phyloP scores from a whole-genome alignment of 1,284 basidiomycete species.

The Sporisorium reilianum region DNA sequence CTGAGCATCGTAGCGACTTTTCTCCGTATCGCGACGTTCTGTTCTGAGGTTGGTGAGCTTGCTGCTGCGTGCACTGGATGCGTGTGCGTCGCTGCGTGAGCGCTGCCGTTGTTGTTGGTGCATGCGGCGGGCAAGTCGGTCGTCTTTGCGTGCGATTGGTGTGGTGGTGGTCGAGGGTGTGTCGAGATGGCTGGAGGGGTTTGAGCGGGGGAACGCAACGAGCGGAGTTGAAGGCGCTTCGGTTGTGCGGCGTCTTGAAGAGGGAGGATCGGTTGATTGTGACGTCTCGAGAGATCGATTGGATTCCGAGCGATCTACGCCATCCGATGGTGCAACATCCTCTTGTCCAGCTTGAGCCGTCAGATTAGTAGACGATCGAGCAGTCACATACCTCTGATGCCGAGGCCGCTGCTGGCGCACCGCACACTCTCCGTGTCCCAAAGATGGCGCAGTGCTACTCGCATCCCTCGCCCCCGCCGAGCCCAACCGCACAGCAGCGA shows the following conservation, averaged over 20 bases:
- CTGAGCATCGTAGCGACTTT: slow-evolving; percentile 26
- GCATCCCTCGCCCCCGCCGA: background rate
- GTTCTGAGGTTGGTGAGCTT: slow-evolving; percentile 3
- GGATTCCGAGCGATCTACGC: too few relatives aligned
- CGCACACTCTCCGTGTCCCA: too few relatives aligned
- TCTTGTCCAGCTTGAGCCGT: background rate
- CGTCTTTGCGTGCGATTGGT: too few relatives aligned
- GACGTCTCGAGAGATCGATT: background rate
- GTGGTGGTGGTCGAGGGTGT: background rate
- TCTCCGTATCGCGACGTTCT: background rate
- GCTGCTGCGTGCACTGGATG: slow-evolving; percentile 10
- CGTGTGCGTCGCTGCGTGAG: slow-evolving; percentile 20
- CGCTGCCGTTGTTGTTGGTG: slow-evolving; percentile 9
- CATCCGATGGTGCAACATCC: too few relatives aligned
- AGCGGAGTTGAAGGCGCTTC: background rate
- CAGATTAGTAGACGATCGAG: slow-evolving; percentile 6
- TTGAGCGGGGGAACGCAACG: background rate
- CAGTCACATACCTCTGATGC: slow-evolving; percentile 24
- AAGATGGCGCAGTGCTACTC: too few relatives aligned
- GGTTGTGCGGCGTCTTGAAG: background rate
- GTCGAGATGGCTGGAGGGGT: background rate
- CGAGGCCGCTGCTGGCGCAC: slow-evolving; percentile 1
- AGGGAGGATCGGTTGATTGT: background rate
- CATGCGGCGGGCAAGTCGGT: slow-evolving; percentile 1
- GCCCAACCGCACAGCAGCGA: slow-evolving; percentile 10